Evolutionary conservation across 306 rosid species (phyloP), one percentile per base, ranked within the genome.

Genomic region (Castanea sativa): DNA sequence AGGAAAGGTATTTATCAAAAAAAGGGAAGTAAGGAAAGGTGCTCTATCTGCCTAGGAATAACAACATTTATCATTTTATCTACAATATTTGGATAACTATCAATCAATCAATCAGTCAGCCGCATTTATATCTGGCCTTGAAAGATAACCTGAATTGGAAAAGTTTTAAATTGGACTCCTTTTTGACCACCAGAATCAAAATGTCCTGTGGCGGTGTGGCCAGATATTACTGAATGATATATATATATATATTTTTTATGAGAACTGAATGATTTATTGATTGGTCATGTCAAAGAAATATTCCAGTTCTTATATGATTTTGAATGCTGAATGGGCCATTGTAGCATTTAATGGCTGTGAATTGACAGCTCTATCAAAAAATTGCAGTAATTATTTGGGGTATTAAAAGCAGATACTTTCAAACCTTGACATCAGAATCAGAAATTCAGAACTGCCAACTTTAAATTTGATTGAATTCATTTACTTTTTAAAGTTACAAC

Each of bases 401-500:
- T 11, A 41, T 30, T 8, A 11, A 4, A 41, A 21, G 4, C 19
- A 4, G 33, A 14, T 15, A 12, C 49, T 16, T 8, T 19, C 52
- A 69, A 3, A 10, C 7, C 5, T 8, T 20, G 19, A 21, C 35
- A 5, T 15, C 0, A 6, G 19, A 20, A 12, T 10, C 19, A n/a
- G 2, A 29, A 16, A 43, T 15, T 71, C 25, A 82, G 33, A 63
- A 70, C 20, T 0, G 74, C 14, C 68, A 83, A 74, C 56, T 81
- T 73, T 79, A 30, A 76, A 77, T 72, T 70, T 75, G 64, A 74
- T 70, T 75, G 64, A 74, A 73, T 85, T 15, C 30, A 83, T 59
- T 73, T 76, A 33, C 43, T 63, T 73, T 73, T 81, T 9, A 69
- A 83, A 77, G 78, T 73, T 70, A 74, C 83, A 79, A 23, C 73